A percentile compares a stretch with the other conserved stretches of the same genome.
phyloP scores from a whole-genome alignment of 2,329 filamentous ascomycete genomes.

The Falciphora oryzae region DNA sequence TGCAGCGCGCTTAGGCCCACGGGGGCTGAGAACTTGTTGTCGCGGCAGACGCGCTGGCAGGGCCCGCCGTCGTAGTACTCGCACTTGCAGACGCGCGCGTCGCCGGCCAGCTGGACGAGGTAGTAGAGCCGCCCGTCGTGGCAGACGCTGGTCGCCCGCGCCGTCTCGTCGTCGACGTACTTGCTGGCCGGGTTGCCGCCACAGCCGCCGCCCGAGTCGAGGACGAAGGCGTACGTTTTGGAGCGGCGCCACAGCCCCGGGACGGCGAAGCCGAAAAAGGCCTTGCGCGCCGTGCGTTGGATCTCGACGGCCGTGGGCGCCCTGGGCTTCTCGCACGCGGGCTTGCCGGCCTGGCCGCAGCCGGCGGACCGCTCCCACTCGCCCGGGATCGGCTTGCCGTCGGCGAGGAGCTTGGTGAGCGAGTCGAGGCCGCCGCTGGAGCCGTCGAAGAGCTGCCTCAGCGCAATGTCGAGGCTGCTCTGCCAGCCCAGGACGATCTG shows the following conservation, averaged over 20 bases:
- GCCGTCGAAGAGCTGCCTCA: conserved; percentile 22
- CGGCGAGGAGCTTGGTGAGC: conserved; percentile 20
- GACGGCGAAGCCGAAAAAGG: conserved; percentile 27
- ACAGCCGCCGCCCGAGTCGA: conserved; percentile 27
- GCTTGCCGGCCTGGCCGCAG: not conserved
- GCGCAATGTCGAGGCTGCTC: conserved; percentile 12
- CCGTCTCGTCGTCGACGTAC: conserved; percentile 20
- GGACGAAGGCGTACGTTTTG: conserved; percentile 23
- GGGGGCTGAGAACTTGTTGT: conserved; percentile 22
- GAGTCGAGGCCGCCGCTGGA: conserved; percentile 16
- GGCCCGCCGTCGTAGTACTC: conserved; percentile 11
- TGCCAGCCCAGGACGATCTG: conserved; percentile 23
- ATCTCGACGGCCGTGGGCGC: conserved; percentile 5
- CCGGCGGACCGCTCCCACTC: not conserved
- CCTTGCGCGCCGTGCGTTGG: conserved; percentile 16
- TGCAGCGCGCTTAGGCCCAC: conserved; percentile 23
- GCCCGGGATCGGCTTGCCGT: conserved; percentile 24
- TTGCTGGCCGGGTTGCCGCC: conserved; percentile 16
- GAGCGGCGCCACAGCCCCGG: conserved; percentile 25
- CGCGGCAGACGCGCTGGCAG: no score
- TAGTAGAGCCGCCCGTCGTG: conserved; percentile 25
- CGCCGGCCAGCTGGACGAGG: conserved; percentile 23
- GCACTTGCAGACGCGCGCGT: conserved; percentile 7
- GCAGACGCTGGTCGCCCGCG: conserved; percentile 22
- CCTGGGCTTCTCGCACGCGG: not conserved